Percentiles rank a stretch among this genome's conserved stretches.
phyloP scores from a whole-genome alignment of 176 grass and related monocot species.

The Hordeum vulgare region DNA sequence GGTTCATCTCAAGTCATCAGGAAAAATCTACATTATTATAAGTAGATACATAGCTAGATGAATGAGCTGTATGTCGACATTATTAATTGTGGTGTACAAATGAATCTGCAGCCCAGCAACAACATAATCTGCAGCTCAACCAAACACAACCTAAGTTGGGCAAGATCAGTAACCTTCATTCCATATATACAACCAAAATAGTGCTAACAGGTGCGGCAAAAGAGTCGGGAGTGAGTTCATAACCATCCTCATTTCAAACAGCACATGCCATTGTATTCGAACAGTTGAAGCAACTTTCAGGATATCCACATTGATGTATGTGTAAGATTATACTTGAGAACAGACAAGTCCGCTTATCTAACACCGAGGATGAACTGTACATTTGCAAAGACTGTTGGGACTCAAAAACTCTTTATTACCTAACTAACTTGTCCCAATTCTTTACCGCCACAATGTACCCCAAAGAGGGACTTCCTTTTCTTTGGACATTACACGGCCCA shows the following conservation, averaged over 20 bases:
- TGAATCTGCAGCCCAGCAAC: not conserved
- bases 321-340: not conserved
- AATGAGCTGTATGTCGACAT: not conserved
- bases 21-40: not conserved
- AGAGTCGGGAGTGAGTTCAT: not conserved
- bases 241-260: not conserved
- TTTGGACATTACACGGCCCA: not conserved
- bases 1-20: not conserved
- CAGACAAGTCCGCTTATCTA: not conserved
- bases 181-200: not conserved
- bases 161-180: not conserved
- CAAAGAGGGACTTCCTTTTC: not conserved
- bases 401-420: constrained; percentile 10
- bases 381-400: not conserved
- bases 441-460: constrained; percentile 13
- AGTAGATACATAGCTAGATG: not conserved
- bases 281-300: not conserved
- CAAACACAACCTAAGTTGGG: not conserved
- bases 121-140: not conserved
- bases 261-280: not conserved
- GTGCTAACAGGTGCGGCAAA: not conserved
- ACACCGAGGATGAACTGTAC: not conserved
- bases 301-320: not conserved
- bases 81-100: not conserved
- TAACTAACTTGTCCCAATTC: not conserved